Base-by-base conservation (phyloP, 345 rosid species). In the Linum trigynum region DNA sequence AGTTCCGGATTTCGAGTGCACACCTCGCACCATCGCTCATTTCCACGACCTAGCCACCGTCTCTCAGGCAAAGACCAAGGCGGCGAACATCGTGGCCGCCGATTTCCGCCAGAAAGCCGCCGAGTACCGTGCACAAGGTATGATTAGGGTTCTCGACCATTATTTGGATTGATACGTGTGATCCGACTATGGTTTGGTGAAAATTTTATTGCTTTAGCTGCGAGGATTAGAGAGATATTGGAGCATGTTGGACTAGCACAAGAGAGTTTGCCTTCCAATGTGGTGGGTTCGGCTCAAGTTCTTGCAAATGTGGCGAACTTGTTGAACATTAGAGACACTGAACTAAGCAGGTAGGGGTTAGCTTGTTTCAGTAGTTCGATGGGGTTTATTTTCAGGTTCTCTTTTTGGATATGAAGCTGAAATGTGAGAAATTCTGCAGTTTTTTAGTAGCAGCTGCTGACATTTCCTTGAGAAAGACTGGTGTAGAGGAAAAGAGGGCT, bases 381-480 rank as follows among this genome's bases (percentile, higher is more conserved):
- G 56, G 32, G 39, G 32, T 64, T 56, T 10, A 3, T 5, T 39
- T 0, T 23, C 32, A 23, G 32, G 32, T 70, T 58, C 3, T 50
- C 3, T 43, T 39, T 62, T 51, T 16, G 36, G 23, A 39, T 7
- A 63, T 67, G 40, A 38, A 59, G 55, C 43, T 50, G 64, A 65
- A 62, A 57, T 64, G n/a, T 23, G 69, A 65, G 50, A 66, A 67
- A 55, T 2, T 69, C 67, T 71, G 7, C 68, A 86, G 96, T 73
- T 90, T 88, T 74, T 96, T 94, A 67, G 86, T 94, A 37, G 97
- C 97, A 15, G 85, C 83, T 92, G 97, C 92, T 55, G 96, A 86
- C 66, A 81, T 90, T 61, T 86, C 97, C 9, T 72, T 94, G 57
- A 84, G 92, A 63, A 94, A 90, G 81, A 86, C 95, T 39, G 86